Percentiles rank a stretch among this genome's conserved stretches.
Conservation (phyloP, 2,329 filamentous ascomycete species). For the Trichoderma sp. region DNA sequence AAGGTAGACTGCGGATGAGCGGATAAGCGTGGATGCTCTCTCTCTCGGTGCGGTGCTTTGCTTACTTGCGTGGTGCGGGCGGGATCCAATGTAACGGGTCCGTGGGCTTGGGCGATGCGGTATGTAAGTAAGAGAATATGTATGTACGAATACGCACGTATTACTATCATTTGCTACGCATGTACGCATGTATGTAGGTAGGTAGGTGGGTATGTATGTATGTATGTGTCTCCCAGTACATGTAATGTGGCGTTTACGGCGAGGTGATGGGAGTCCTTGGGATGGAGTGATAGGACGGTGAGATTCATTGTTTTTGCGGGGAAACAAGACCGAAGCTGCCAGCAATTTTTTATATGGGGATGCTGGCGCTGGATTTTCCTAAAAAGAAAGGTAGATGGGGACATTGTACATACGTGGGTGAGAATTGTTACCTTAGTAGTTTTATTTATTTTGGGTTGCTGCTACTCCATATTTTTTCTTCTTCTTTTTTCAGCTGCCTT, state of each 20-base stretch:
- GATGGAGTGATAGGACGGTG: neutral
- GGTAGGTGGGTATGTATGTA: neutral
- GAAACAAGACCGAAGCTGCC: neutral
- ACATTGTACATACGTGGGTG: neutral
- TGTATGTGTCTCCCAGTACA: neutral
- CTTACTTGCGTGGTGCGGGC: neutral
- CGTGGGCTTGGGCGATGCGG: neutral
- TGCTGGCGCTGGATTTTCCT: neutral
- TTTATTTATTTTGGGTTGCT: no score
- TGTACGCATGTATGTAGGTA: no score
- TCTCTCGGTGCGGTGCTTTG: neutral
- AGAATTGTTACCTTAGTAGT: no score
- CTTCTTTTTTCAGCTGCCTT: neutral
- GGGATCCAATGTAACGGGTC: neutral
- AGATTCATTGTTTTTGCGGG: neutral
- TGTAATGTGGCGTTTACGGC: neutral
- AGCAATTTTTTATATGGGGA: neutral
- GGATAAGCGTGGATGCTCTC: neutral
- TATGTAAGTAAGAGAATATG: conserved; percentile 4
- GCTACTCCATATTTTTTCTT: no score
- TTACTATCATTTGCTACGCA: no score
- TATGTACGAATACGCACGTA: neutral
- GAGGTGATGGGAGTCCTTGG: neutral
- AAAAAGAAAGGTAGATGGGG: neutral
- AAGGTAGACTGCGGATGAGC: neutral